Evolutionary conservation across 2,329 filamentous ascomycete genomes (phyloP), one percentile per base, ranked within the genome.

Genomic region (Bipolaris victoriae): DNA sequence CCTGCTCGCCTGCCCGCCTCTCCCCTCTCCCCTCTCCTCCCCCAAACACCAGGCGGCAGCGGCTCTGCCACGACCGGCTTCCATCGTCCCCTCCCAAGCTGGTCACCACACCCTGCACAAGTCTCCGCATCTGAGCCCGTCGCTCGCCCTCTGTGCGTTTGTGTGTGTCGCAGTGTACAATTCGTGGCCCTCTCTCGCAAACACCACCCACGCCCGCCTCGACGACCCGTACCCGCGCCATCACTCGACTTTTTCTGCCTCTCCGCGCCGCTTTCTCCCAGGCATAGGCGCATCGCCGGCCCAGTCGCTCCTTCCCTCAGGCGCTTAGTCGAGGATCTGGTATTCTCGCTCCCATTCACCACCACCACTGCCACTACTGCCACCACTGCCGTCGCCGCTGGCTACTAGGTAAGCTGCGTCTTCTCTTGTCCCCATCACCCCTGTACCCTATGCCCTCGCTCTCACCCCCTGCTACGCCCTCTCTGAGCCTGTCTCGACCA

Each of bases 271-370:
- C 64, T 48, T 57, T 63, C 52, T 45, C 51, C 20, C 68, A 63
- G 58, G 61, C 56, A 54, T 60, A 67, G 68, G 69, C 72, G 71
- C 71, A 69, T 73, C 68, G 71, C 67, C 67, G 59, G 61, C 62
- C 69, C 65, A 70, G 71, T 74, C 74, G 67, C 72, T 77, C 74
- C 62, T 70, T 76, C 67, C 60, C 69, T 75, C 68, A 66, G 68
- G 74, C 73, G 74, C 74, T 74, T 76, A 75, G 62, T 69, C 68
- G 76, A 76, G 76, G 68, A 78, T 75, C 76, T 76, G 76, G 76
- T 71, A 77, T 78, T 66, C 75, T 77, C 75, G 68, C 74, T 70
- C 65, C 70, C 67, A 71, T 59, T 67, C 63, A 60, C 58, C 67
- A 61, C 53, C 63, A 43, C 37, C 54, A 57, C 64, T 48, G 50